Conservation (phyloP, 1,284 basidiomycete species). For the Vanrija pseudolonga region DNA sequence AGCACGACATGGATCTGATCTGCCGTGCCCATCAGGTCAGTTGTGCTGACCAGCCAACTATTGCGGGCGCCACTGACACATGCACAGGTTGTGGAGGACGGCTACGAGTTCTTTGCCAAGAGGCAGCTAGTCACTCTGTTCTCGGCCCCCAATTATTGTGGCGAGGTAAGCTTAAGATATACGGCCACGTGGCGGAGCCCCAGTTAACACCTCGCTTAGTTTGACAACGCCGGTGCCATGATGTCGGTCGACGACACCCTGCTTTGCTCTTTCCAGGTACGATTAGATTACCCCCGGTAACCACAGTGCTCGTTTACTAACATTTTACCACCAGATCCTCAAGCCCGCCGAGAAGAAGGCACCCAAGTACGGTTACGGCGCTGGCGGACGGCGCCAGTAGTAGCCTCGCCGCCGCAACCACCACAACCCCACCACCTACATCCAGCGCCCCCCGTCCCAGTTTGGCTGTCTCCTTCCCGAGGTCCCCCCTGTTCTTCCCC, state of each 20-base stretch:
- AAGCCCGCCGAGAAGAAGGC: conserved; percentile 98
- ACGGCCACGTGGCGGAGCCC: not conserved
- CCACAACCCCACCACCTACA: not conserved
- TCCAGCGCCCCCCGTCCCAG: not conserved
- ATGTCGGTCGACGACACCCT: conserved; percentile 99
- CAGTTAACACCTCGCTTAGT: conserved; percentile 46
- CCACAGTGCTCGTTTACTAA: not conserved
- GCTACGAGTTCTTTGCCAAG: conserved; percentile 99
- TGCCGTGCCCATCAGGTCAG: conserved; percentile 74
- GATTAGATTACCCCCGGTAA: conserved; percentile 23
- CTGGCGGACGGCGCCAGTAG: conserved; percentile 45
- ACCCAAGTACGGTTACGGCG: conserved; percentile 45
- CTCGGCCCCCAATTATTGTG: conserved; percentile 96
- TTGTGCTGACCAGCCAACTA: conserved; percentile 31
- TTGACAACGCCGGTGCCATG: conserved; percentile 99
- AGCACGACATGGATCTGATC: conserved; percentile 99
- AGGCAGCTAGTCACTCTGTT: conserved; percentile 95
- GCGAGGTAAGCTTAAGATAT: conserved; percentile 55
- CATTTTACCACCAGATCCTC: conserved; percentile 63
- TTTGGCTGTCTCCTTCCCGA: not conserved
- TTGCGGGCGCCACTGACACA: too few species aligned
- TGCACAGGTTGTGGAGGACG: conserved; percentile 88
- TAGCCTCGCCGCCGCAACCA: not conserved
- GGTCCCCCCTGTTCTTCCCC: not conserved
- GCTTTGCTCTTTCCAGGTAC: conserved; percentile 94